Percentiles rank a stretch among this genome's conserved stretches.
These are phyloP conservation scores for Pleurotus platypus DNA, from an alignment of 768 basidiomycete genomes.

Conservation along the genomic window DNA sequence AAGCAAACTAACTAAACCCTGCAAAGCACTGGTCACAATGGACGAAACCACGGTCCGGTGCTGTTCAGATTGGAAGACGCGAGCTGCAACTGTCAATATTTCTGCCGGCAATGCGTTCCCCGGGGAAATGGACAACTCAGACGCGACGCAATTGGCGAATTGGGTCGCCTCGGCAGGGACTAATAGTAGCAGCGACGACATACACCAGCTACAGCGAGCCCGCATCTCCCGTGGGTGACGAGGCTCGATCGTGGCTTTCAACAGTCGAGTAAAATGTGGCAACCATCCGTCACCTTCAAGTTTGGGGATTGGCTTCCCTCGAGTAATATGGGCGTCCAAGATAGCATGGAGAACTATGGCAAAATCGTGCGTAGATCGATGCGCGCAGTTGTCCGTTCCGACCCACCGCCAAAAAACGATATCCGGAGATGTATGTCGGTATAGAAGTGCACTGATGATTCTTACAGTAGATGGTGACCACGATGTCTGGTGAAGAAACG, in stretches of 20 bases:
- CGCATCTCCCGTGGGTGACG: conserved; percentile 13
- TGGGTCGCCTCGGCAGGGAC: conserved; percentile 18
- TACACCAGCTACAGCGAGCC: conserved; percentile 19
- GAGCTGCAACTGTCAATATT: conserved; percentile 27
- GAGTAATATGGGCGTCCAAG: conserved; percentile 33
- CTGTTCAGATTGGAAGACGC: conserved; percentile 15
- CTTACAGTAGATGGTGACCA: conserved; percentile 44
- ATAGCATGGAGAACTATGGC: conserved; percentile 41
- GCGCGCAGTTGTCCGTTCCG: conserved; percentile 20
- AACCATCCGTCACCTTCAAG: conserved; percentile 24
- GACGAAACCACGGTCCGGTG: conserved; percentile 21
- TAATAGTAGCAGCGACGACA: conserved; percentile 23
- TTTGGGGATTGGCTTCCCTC: conserved; percentile 5
- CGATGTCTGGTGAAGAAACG: conserved; percentile 34
- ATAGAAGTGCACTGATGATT: conserved; percentile 42
- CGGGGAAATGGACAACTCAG: conserved; percentile 21
- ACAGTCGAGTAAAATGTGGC: conserved; percentile 24
- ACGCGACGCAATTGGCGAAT: conserved; percentile 19
- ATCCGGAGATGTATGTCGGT: conserved; percentile 26
- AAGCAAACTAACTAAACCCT: conserved; percentile 49
- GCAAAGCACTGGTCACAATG: conserved; percentile 44
- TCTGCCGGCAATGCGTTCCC: conserved; percentile 24
- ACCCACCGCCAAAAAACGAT: conserved; percentile 38
- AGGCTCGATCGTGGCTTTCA: conserved; percentile 13
- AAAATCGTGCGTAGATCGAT: conserved; percentile 24